These are phyloP conservation scores for Scutellaria minor DNA, from an alignment of 257 asterid genomes.

Conservation along the genomic window DNA sequence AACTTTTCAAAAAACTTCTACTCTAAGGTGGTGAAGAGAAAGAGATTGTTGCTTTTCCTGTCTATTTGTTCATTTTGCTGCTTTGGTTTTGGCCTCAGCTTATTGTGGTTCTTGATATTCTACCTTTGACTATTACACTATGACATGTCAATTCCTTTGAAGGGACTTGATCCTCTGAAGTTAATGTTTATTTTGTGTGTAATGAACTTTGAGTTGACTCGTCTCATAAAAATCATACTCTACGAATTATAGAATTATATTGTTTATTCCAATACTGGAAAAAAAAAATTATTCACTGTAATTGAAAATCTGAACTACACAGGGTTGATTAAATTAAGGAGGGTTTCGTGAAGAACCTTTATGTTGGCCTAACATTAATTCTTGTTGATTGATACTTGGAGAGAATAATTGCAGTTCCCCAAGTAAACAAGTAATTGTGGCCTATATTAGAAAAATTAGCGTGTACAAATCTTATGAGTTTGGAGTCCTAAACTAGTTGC, in stretches of 20 bases:
- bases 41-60: background rate
- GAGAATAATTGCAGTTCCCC: background rate
- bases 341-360: too few relatives aligned
- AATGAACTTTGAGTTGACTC: too few relatives aligned
- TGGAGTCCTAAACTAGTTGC: slow-evolving; percentile 3
- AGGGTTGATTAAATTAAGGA: too few relatives aligned
- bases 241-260: background rate
- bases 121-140: background rate
- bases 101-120: background rate
- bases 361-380: background rate
- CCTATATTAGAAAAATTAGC: too few relatives aligned
- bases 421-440: background rate
- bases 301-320: background rate
- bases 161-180: too few relatives aligned
- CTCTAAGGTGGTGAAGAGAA: background rate
- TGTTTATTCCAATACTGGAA: background rate
- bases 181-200: too few relatives aligned
- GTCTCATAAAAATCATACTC: too few relatives aligned
- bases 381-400: background rate
- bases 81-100: background rate
- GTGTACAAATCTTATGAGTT: background rate
- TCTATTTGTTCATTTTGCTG: background rate
- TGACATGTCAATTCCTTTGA: too few relatives aligned
- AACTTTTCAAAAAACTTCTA: background rate
- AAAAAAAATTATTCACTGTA: background rate